Conservation (phyloP, 805 yeast species). For the Spathaspora girioi region DNA sequence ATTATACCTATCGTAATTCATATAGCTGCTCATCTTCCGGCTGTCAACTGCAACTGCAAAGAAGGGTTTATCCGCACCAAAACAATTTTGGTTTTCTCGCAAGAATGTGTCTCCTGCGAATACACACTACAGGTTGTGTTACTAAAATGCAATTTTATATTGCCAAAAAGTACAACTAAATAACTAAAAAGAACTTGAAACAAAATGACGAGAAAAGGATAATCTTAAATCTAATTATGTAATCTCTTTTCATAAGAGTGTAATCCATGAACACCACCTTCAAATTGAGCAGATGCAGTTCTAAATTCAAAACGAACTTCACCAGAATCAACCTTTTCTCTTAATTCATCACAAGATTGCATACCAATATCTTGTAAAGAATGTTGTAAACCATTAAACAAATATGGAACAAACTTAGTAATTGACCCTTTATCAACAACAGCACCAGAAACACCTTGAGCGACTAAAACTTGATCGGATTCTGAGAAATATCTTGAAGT, state of each 20-base stretch:
- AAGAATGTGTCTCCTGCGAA: no score
- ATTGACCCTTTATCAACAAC: conserved; percentile 97
- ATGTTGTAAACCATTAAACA: conserved; percentile 94
- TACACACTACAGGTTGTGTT: no score
- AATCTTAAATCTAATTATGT: conserved; percentile 76
- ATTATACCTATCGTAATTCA: conserved; percentile 6
- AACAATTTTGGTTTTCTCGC: no score
- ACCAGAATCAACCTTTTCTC: conserved; percentile 60
- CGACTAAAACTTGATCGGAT: conserved; percentile 91
- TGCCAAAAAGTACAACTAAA: neutral
- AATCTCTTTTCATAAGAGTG: conserved; percentile 97
- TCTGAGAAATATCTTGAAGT: conserved; percentile 98
- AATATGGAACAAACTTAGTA: conserved; percentile 89
- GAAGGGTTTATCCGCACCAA: no score
- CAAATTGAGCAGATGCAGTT: conserved; percentile 97
- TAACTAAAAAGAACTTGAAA: neutral
- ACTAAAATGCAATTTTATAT: neutral
- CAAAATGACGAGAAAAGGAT: neutral
- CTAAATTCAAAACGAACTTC: conserved; percentile 91
- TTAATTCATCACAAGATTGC: conserved; percentile 58
- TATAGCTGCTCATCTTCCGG: neutral
- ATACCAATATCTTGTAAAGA: conserved; percentile 98
- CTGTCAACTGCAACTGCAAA: no score
- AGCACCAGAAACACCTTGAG: conserved; percentile 98
- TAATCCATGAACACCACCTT: conserved; percentile 97